These are phyloP conservation scores for Candida ovalis DNA, from an alignment of 805 yeast species.

Conservation along the genomic window DNA sequence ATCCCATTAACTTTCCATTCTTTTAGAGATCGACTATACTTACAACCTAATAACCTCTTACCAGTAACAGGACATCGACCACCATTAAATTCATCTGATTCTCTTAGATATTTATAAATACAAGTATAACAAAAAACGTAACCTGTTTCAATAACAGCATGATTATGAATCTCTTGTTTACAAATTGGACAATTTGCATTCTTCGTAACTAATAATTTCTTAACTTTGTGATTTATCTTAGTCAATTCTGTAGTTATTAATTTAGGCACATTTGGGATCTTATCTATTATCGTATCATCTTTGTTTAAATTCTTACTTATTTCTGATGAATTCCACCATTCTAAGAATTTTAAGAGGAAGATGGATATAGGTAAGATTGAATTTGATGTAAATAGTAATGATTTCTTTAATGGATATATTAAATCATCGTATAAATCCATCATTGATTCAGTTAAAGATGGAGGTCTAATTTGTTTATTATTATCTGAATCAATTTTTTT, in stretches of 20 bases:
- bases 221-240: conserved; percentile 8
- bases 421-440: conserved; percentile 11
- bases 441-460: conserved; percentile 36
- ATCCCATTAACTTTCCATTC: conserved; percentile 75
- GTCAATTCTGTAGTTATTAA: conserved; percentile 12
- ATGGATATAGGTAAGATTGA: conserved; percentile 76
- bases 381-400: conserved; percentile 25
- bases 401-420: conserved; percentile 23
- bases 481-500: conserved; percentile 16
- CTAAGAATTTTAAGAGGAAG: conserved; percentile 76
- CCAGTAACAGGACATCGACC: conserved; percentile 87
- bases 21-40: conserved; percentile 50
- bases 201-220: conserved; percentile 23
- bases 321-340: conserved; percentile 89
- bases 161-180: conserved; percentile 58
- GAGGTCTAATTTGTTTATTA: conserved; percentile 40
- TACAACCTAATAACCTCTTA: conserved; percentile 65
- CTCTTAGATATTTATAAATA: conserved; percentile 59
- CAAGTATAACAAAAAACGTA: conserved; percentile 87
- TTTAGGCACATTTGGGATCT: conserved; percentile 30
- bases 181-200: conserved; percentile 66
- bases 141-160: conserved; percentile 89
- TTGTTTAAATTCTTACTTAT: conserved; percentile 53
- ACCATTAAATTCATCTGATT: conserved; percentile 43
- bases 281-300: conserved; percentile 30